Conservation (phyloP, 257 asterid genomes). For the Prunella vulgaris region DNA sequence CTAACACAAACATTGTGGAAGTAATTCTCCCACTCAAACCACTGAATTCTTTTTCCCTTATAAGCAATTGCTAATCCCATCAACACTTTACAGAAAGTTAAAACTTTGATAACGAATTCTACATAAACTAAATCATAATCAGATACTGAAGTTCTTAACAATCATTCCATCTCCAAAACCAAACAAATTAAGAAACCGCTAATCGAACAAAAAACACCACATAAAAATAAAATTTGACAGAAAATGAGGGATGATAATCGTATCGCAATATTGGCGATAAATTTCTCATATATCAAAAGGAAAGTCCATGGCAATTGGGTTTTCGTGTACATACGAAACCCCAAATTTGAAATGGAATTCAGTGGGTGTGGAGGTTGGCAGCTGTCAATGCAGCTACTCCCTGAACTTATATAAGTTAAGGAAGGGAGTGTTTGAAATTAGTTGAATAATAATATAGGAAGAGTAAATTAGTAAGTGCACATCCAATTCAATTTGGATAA, state of each 20-base stretch:
- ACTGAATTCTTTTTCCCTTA: background rate
- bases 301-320: conserved; percentile 54
- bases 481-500: no score
- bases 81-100: background rate
- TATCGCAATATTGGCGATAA: conserved; percentile 75
- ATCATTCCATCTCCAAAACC: background rate
- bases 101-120: background rate
- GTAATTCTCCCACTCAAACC: background rate
- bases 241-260: background rate
- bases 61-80: conserved; percentile 1
- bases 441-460: no score
- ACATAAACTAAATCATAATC: background rate
- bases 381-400: conserved; percentile 8
- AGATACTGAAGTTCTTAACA: background rate
- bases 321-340: conserved; percentile 32
- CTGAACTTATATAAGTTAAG: background rate
- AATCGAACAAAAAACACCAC: conserved; percentile 6
- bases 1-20: background rate
- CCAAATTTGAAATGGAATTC: conserved; percentile 19
- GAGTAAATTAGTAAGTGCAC: no score
- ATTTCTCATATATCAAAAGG: conserved; percentile 53
- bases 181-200: background rate
- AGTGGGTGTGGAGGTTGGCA: conserved; percentile 15
- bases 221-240: background rate
- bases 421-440: background rate